Base-by-base conservation (phyloP, 768 basidiomycete species). In the Leccinum rimulosum region DNA sequence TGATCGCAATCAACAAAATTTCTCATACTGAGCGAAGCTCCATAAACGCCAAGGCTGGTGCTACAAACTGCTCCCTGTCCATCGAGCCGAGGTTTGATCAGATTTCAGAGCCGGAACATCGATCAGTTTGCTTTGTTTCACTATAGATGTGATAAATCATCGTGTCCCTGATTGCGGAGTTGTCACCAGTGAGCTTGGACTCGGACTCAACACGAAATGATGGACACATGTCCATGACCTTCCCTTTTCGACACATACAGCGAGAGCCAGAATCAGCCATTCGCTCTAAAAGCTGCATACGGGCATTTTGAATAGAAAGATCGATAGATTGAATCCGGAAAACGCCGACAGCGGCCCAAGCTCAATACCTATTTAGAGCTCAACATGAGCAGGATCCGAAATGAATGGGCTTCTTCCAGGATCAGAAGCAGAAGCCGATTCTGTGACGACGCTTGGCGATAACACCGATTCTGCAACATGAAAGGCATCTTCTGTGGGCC, bases 331-430 rank as follows among this genome's bases (percentile, higher is more conserved):
- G 5, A 45, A 8, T 17, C 51, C 35, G 33, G 6, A 3, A 51
- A 28, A 40, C 1, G 36, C 40, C 33, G 19, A 54, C n/a, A 35
- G 15, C 28, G 25, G 25, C 38, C 17, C 53, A 54, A 30, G 27
- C 33, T 36, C 3, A 22, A 53, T 28, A 50, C 54, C 35, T 27
- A 17, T 30, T 52, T 67, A 68, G n/a, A 68, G 49, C 36, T 70
- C 67, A 3, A 68, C 50, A 45, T 49, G 68, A 35, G 30, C 48
- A 45, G 56, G 49, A 22, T 64, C 56, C 19, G 48, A 27, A 14
- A 53, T 38, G 5, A 28, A 28, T 8, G 56, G 55, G 31, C 22
- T 54, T 45, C 43, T 45, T 40, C 17, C 61, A 12, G 59, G 11
- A 52, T 45, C 56, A 30, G 28, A 31, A 43, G 25, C n/a, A 11